Conservation (phyloP, 208 protist species). For the Acanthamoeba royreba region DNA sequence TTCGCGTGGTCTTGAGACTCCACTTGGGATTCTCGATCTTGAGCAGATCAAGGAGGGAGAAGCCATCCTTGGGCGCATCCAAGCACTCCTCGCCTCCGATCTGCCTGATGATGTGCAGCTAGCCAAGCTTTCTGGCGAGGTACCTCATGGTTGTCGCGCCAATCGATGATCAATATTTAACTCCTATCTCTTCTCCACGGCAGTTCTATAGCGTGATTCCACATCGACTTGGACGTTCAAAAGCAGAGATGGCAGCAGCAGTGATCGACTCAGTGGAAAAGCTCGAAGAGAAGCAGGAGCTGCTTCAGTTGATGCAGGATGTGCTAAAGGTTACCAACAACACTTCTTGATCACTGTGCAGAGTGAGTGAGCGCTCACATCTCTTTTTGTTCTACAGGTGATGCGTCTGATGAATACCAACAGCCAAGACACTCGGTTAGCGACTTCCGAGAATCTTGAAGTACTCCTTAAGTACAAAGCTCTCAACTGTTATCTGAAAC, state of each 20-base stretch:
- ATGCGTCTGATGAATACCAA: too few species aligned
- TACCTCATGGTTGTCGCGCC: too few species aligned
- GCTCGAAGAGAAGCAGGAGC: neutral
- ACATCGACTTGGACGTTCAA: too few species aligned
- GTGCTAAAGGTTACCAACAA: neutral
- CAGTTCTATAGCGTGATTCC: neutral
- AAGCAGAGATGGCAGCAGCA: neutral
- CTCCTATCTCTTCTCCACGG: neutral
- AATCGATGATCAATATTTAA: too few species aligned
- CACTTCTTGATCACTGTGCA: too few species aligned
- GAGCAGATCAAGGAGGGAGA: conserved; percentile 3
- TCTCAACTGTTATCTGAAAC: neutral
- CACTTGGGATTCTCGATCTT: conserved; percentile 40
- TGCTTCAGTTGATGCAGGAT: neutral
- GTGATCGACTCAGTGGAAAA: neutral
- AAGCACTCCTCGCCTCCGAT: neutral
- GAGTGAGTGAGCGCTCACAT: too few species aligned
- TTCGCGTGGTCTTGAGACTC: conserved; percentile 26
- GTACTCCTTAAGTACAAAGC: neutral
- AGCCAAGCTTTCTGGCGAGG: neutral
- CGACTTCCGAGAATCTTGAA: too few species aligned
- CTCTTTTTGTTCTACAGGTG: too few species aligned
- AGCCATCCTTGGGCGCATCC: neutral
- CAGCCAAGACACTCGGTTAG: too few species aligned
- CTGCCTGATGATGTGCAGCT: neutral